Evolutionary conservation across 805 yeast genomes (phyloP).

Genomic region (Ogataea paradorogensis): DNA sequence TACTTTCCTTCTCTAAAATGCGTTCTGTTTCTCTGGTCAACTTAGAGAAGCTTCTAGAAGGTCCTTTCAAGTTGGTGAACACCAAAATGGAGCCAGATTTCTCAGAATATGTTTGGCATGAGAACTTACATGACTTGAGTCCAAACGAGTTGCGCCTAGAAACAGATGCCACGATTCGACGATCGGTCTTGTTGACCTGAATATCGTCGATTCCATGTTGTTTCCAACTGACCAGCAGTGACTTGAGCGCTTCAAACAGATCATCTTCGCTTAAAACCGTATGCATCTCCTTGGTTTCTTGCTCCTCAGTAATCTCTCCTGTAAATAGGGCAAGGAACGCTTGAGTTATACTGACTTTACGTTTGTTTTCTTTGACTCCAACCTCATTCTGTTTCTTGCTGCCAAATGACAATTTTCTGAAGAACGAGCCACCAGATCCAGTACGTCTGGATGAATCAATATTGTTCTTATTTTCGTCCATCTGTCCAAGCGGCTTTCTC

Average conservation of each 20-base stretch:
- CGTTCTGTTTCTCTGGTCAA: constrained; percentile 61
- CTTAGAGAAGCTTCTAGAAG: constrained; percentile 57
- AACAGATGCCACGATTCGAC: constrained; percentile 57
- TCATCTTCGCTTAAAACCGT: constrained; percentile 45
- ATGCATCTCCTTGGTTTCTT: constrained; percentile 34
- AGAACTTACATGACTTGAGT: constrained; percentile 61
- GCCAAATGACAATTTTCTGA: constrained; percentile 53
- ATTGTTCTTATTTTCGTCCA: constrained; percentile 16
- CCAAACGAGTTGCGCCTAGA: constrained; percentile 60
- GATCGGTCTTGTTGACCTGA: constrained; percentile 39
- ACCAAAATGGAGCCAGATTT: constrained; percentile 44
- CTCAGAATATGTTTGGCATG: constrained; percentile 44
- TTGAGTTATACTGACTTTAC: constrained; percentile 25
- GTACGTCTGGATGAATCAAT: constrained; percentile 20
- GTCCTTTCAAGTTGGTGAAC: constrained; percentile 64
- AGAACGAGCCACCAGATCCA: constrained; percentile 28
- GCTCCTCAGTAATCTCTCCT: constrained; percentile 19
- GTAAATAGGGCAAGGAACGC: constrained; percentile 43
- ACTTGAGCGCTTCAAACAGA: constrained; percentile 60
- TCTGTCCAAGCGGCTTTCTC: constrained; percentile 28
- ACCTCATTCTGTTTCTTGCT: constrained; percentile 30
- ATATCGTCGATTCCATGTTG: constrained; percentile 65
- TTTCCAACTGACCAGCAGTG: constrained; percentile 65
- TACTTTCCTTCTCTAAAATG: constrained; percentile 64
- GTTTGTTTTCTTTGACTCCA: constrained; percentile 10